Percentiles rank a stretch among this genome's conserved stretches.
phyloP scores from a whole-genome alignment of 129 eudicot genomes.

The Logfia minima region DNA sequence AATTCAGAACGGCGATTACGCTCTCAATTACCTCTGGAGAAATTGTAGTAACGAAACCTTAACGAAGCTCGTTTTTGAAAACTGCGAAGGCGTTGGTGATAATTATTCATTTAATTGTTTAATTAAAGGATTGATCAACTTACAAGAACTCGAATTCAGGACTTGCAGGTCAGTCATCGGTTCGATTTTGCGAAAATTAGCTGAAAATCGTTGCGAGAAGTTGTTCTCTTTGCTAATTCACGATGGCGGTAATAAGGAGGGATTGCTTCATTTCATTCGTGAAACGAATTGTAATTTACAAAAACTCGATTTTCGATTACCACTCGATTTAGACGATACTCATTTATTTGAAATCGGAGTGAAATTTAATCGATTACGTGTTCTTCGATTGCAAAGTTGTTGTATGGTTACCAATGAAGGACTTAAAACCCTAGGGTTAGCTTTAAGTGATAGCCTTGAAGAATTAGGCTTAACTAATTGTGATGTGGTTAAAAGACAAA shows the following conservation, averaged over 20 bases:
- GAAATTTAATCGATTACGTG: conserved; percentile 35
- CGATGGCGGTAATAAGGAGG: conserved; percentile 63
- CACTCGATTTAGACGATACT: conserved; percentile 62
- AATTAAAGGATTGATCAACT: conserved; percentile 11
- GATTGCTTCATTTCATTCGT: conserved; percentile 57
- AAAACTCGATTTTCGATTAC: conserved; percentile 65
- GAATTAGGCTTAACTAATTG: conserved; percentile 66
- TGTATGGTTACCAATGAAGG: conserved; percentile 66
- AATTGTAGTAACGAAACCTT: conserved; percentile 39
- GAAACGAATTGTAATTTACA: conserved; percentile 39
- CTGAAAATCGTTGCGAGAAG: conserved; percentile 33
- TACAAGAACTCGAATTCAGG: conserved; percentile 56
- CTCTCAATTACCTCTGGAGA: conserved; percentile 56
- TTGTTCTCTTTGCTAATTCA: conserved; percentile 49
- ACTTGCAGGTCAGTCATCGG: conserved; percentile 51
- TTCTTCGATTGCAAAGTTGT: conserved; percentile 56
- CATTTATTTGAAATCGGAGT: conserved; percentile 53
- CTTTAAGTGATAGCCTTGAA: conserved; percentile 44
- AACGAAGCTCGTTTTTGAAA: conserved; percentile 42
- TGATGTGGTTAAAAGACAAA: conserved; percentile 53
- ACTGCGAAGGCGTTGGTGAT: conserved; percentile 67
- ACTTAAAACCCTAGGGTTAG: conserved; percentile 43
- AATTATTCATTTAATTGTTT: conserved; percentile 38
- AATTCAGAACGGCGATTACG: conserved; percentile 43
- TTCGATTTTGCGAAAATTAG: conserved; percentile 41